phyloP scores from a whole-genome alignment of 2,329 filamentous ascomycete species.

The Alternaria arborescens region DNA sequence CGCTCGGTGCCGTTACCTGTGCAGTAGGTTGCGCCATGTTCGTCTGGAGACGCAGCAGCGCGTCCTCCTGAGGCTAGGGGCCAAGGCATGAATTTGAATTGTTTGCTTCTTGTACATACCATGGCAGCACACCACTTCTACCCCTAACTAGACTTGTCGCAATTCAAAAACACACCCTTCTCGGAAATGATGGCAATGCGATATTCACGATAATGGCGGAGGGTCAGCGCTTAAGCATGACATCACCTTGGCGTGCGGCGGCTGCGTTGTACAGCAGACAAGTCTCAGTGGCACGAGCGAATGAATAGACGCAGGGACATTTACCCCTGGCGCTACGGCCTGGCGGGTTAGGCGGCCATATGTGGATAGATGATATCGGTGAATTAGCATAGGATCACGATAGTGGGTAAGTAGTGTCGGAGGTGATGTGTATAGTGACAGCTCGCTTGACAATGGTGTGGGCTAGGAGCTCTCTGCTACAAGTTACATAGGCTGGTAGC shows the following conservation, averaged over 20 bases:
- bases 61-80: conserved; percentile 8
- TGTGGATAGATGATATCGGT: conserved; percentile 11
- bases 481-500: not conserved
- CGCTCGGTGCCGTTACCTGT: conserved; percentile 74
- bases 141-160: conserved; percentile 2
- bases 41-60: conserved; percentile 64
- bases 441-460: conserved; percentile 5
- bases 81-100: conserved; percentile 1
- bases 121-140: not conserved
- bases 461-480: conserved; percentile 1
- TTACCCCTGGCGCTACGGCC: conserved; percentile 14
- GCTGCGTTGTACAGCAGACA: conserved; percentile 8
- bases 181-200: not conserved
- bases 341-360: conserved; percentile 8
- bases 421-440: not conserved
- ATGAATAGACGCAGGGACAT: conserved; percentile 13
- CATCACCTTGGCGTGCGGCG: conserved; percentile 15
- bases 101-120: conserved; percentile 7
- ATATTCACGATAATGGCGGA: conserved; percentile 3
- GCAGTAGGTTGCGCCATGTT: conserved; percentile 66
- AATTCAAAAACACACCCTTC: not conserved
- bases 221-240: conserved; percentile 19
- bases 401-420: not conserved
- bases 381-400: not conserved
- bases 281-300: conserved; percentile 13